Conservation (phyloP, 2,329 filamentous ascomycete genomes). For the Fonsecaea pedrosoi region DNA sequence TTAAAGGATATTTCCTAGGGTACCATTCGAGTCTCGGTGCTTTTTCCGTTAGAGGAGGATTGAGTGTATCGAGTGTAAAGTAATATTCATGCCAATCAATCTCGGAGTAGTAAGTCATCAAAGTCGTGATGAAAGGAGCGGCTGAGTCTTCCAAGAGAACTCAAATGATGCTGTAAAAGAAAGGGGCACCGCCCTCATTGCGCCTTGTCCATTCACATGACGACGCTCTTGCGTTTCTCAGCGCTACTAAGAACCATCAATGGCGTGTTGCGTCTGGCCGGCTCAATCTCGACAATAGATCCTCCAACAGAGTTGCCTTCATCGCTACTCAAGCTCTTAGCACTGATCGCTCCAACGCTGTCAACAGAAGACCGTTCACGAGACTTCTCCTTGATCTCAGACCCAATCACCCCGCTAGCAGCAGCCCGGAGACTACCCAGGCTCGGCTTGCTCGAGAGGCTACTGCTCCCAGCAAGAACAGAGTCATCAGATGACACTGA, state of each 20-base stretch:
- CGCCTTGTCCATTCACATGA: conserved; percentile 29
- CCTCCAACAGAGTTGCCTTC: conserved; percentile 63
- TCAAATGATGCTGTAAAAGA: conserved; percentile 23
- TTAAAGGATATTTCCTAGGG: conserved; percentile 22
- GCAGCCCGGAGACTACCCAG: conserved; percentile 77
- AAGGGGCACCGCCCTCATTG: conserved; percentile 31
- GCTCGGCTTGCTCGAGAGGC: conserved; percentile 76
- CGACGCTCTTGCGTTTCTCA: conserved; percentile 82
- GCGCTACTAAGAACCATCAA: conserved; percentile 86
- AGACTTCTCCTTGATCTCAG: conserved; percentile 79
- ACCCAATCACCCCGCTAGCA: conserved; percentile 84
- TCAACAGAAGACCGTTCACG: conserved; percentile 62
- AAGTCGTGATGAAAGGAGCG: conserved; percentile 38
- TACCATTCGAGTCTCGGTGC: conserved; percentile 18
- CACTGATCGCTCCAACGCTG: conserved; percentile 57
- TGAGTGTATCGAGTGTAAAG: neutral
- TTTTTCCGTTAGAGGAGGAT: conserved; percentile 22
- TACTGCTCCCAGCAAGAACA: conserved; percentile 74
- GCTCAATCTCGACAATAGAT: conserved; percentile 61
- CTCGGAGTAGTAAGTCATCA: conserved; percentile 31
- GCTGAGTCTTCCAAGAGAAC: conserved; percentile 39
- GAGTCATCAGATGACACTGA: conserved; percentile 76
- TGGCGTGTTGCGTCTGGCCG: conserved; percentile 77
- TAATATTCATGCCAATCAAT: conserved; percentile 35
- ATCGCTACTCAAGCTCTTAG: conserved; percentile 71